Base-by-base conservation (phyloP, 441 rosid genomes). In the Pelargonium myrrhifolium region DNA sequence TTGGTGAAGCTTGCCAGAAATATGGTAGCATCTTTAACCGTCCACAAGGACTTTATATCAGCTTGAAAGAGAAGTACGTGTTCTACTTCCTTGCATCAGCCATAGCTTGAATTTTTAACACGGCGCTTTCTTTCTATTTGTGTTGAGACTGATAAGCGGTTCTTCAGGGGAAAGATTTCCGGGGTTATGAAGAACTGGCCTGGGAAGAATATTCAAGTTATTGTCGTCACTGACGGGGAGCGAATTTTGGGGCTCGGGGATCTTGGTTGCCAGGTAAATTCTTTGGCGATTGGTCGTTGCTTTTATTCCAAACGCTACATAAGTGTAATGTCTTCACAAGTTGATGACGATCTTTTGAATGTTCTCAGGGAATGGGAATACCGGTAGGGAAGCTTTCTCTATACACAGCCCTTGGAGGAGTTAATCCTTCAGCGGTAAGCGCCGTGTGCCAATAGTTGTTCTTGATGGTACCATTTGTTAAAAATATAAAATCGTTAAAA, bases 1-100 rank as follows among this genome's bases (percentile, higher is more conserved):
- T 94, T 67, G 97, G 96, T 11, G 96, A 94, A 78, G 97, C 99
- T 79, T 91, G 99, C 77, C 96, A 93, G 84, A 93, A 93, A 77
- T 93, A 89, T 65, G 99, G 99, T 0, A 91, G 93, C 82, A 89
- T 93, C 71, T 93, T 89, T 87, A 84, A 86, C 55, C 55, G 55
- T 15, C 55, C 55, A 47, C 55, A 47, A 47, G 55, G 55, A 6
- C 55, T 47, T 47, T 47, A 12, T 9, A 47, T 47, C 55, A 47
- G 55, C 3, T 35, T 47, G 17, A 47, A 47, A 47, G 55, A 47
- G 55, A 47, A 47, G 55, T 47, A 12, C 1, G 43, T 22, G 51
- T 65, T 68, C 17, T 24, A 31, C 55, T 63, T 71, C 18, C 20
- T 11, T 2, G 62, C 43, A 67, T 9, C 11, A 17, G 51, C 62